Percentiles rank a stretch among this genome's conserved stretches.
Evolutionary conservation across 1,284 basidiomycete genomes (phyloP).

Genomic region (Macrocystidia cucumis): DNA sequence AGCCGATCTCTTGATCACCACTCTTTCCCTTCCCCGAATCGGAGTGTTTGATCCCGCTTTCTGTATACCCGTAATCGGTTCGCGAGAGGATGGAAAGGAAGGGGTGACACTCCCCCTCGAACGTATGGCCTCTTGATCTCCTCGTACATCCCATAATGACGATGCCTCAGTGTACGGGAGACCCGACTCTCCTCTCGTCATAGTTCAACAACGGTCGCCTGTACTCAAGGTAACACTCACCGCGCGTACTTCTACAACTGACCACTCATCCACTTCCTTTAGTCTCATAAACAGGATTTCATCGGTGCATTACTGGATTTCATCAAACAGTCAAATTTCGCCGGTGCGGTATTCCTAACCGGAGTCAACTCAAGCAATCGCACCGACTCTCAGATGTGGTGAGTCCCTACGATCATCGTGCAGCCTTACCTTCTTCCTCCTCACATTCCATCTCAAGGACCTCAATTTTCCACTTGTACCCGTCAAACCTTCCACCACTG

Average conservation of each 20-base stretch:
- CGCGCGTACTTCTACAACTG: no score
- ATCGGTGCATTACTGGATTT: slow-evolving; percentile 49
- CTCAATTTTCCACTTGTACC: slow-evolving; percentile 49
- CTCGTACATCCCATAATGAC: slow-evolving; percentile 5
- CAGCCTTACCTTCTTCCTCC: not conserved
- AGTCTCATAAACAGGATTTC: slow-evolving; percentile 68
- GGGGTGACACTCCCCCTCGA: slow-evolving; percentile 70
- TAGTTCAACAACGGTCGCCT: slow-evolving; percentile 74
- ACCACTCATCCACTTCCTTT: slow-evolving; percentile 2
- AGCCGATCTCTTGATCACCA: slow-evolving; percentile 64
- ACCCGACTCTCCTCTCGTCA: slow-evolving; percentile 35
- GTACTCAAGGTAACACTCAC: slow-evolving; percentile 60
- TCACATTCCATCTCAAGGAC: slow-evolving; percentile 31
- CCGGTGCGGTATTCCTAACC: slow-evolving; percentile 53
- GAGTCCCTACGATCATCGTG: slow-evolving; percentile 19
- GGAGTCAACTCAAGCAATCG: slow-evolving; percentile 70
- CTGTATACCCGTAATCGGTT: slow-evolving; percentile 63
- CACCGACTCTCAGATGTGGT: slow-evolving; percentile 73
- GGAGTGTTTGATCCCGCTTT: slow-evolving; percentile 56
- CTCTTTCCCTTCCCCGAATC: slow-evolving; percentile 48
- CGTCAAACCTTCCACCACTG: slow-evolving; percentile 29
- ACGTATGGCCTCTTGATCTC: slow-evolving; percentile 35
- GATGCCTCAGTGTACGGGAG: slow-evolving; percentile 53
- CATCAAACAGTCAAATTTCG: slow-evolving; percentile 37
- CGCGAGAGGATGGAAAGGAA: slow-evolving; percentile 44